Evolutionary conservation across 345 rosid genomes (phyloP).

Genomic region (Rhodamnia rubescens): DNA sequence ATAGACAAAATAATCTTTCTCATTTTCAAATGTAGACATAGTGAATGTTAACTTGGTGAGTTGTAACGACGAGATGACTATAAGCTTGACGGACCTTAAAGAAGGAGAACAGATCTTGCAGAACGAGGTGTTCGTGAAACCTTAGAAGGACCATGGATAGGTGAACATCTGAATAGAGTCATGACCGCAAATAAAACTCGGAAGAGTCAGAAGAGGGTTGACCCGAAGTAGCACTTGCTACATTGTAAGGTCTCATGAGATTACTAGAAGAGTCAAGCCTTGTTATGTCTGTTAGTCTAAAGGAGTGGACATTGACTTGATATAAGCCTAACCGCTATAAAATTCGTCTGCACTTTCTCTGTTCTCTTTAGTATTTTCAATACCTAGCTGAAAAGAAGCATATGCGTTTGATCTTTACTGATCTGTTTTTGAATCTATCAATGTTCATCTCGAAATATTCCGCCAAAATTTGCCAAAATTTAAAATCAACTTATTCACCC

Average conservation of each 20-base stretch:
- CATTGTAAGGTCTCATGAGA: neutral
- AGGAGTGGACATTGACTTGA: neutral
- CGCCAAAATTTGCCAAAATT: neutral
- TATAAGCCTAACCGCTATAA: neutral
- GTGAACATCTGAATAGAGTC: neutral
- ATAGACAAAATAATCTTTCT: neutral
- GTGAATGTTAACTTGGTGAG: neutral
- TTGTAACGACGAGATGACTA: neutral
- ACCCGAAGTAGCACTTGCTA: neutral
- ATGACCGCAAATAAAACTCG: neutral
- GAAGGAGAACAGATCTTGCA: neutral
- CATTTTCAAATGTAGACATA: neutral
- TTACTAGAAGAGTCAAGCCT: neutral
- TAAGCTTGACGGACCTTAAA: neutral
- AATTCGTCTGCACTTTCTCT: neutral
- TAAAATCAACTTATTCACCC: neutral
- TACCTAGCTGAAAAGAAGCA: no score
- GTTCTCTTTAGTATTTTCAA: no score
- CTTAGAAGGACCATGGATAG: neutral
- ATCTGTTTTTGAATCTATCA: neutral
- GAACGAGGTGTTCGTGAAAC: neutral
- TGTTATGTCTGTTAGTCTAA: neutral
- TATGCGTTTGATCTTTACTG: no score
- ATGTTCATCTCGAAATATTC: no score
- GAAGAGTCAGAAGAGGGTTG: neutral